phyloP scores from a whole-genome alignment of 202 grass and related monocot species.

The Schoenoplectus tabernaemontani region DNA sequence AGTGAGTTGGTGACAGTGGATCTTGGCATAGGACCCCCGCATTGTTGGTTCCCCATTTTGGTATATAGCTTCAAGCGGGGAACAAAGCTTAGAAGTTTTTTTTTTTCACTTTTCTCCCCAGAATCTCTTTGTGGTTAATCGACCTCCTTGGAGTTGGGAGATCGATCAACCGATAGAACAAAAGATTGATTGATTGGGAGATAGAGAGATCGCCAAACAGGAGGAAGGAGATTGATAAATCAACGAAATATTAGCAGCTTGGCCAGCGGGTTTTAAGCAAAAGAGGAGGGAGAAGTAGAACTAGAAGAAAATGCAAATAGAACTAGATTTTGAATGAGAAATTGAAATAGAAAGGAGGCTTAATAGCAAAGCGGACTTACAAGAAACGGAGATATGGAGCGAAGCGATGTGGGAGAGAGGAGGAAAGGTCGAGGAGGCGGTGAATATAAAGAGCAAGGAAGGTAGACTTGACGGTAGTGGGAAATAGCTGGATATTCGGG shows the following conservation, averaged over 20 bases:
- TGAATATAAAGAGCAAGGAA: slow-evolving; percentile 2
- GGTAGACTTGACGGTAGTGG: slow-evolving; percentile 1
- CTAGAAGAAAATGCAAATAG: no score
- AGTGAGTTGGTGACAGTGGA: slow-evolving; percentile 25
- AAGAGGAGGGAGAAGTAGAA: neutral
- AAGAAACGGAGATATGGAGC: slow-evolving; percentile 27
- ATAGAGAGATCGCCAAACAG: neutral
- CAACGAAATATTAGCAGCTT: neutral
- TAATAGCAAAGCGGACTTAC: neutral
- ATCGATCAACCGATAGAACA: slow-evolving; percentile 20
- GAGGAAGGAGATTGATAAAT: neutral
- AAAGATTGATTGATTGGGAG: neutral
- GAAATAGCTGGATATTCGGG: neutral
- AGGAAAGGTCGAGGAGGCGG: neutral
- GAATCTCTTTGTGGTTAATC: neutral
- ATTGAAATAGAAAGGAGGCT: neutral
- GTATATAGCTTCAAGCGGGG: neutral
- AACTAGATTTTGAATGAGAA: no score
- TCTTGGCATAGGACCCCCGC: slow-evolving; percentile 4
- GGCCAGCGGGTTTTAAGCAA: no score
- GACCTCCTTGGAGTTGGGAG: slow-evolving; percentile 19
- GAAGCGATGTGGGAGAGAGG: slow-evolving; percentile 9
- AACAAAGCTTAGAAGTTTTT: neutral
- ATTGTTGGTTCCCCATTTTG: slow-evolving; percentile 28
- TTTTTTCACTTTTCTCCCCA: neutral